A percentile compares a stretch with the other conserved stretches of the same genome.
Evolutionary conservation across 2,329 filamentous ascomycete species (phyloP).

Genomic region (Ophiosphaerella herpotricha): DNA sequence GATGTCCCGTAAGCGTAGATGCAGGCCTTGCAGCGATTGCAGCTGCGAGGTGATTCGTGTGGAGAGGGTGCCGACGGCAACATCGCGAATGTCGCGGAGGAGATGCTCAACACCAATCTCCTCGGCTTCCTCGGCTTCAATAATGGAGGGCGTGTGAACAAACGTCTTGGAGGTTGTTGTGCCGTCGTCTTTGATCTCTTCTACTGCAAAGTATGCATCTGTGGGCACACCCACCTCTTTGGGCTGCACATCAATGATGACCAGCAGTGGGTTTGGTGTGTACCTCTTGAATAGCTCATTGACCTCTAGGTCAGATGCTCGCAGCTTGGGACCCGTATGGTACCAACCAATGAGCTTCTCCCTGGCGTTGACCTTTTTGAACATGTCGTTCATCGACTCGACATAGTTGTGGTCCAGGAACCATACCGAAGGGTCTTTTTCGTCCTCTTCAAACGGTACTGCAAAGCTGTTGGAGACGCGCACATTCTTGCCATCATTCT

Average conservation of each 20-base stretch:
- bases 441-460: conserved; percentile 99
- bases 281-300: conserved; percentile 99
- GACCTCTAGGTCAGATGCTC: conserved; percentile 96
- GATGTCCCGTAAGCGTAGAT: conserved; percentile 92
- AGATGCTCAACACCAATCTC: conserved; percentile 99
- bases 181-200: conserved; percentile 99
- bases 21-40: conserved; percentile 93
- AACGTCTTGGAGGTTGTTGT: conserved; percentile 97
- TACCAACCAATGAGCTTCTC: conserved; percentile 99
- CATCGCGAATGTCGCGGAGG: conserved; percentile 95
- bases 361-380: conserved; percentile 99
- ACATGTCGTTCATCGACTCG: conserved; percentile 99
- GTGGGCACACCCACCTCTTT: conserved; percentile 98
- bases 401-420: conserved; percentile 99
- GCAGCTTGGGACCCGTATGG: conserved; percentile 94
- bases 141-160: conserved; percentile 96
- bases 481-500: conserved; percentile 95
- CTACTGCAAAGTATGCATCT: conserved; percentile 97
- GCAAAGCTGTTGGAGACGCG: conserved; percentile 99
- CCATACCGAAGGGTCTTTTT: conserved; percentile 98
- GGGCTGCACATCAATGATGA: conserved; percentile 98
- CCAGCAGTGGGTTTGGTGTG: conserved; percentile 91
- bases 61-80: conserved; percentile 93
- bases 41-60: conserved; percentile 97
- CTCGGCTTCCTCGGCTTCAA: conserved; percentile 98